Conservation (phyloP, 2,329 filamentous ascomycete genomes). For the Trichoderma guizhouense region DNA sequence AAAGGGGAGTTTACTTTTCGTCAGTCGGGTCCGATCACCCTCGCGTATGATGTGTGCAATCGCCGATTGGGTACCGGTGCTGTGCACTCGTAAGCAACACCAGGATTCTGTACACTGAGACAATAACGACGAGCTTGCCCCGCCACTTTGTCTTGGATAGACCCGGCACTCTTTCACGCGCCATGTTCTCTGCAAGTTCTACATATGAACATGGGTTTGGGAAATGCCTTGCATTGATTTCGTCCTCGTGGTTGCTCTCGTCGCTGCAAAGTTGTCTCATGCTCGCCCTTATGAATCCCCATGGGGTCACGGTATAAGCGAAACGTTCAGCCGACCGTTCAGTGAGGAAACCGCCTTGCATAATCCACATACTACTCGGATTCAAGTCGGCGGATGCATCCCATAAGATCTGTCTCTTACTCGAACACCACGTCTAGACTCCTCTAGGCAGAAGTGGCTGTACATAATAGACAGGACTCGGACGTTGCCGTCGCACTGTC, state of each 20-base stretch:
- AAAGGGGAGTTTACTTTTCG: not conserved
- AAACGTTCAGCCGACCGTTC: not conserved
- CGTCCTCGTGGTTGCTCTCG: not conserved
- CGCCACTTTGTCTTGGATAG: not conserved
- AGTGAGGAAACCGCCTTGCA: not conserved
- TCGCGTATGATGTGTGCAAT: not conserved
- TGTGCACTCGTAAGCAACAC: not conserved
- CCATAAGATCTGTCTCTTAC: not conserved
- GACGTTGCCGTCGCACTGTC: not conserved
- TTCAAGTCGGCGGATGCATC: not conserved
- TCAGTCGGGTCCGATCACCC: not conserved
- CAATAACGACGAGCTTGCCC: not conserved
- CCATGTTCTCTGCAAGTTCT: not conserved
- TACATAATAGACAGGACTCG: not conserved
- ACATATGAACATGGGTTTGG: not conserved
- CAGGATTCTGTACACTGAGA: not conserved
- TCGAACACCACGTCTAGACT: not conserved
- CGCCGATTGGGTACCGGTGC: not conserved
- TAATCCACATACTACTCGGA: not conserved
- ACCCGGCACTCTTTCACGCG: too few relatives aligned
- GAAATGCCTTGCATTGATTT: not conserved
- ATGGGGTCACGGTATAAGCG: not conserved
- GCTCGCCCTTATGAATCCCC: not conserved
- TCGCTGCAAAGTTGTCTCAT: not conserved
- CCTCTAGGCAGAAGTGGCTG: not conserved